phyloP scores from a whole-genome alignment of 768 basidiomycete species.

The Rhodotorula babjevae region DNA sequence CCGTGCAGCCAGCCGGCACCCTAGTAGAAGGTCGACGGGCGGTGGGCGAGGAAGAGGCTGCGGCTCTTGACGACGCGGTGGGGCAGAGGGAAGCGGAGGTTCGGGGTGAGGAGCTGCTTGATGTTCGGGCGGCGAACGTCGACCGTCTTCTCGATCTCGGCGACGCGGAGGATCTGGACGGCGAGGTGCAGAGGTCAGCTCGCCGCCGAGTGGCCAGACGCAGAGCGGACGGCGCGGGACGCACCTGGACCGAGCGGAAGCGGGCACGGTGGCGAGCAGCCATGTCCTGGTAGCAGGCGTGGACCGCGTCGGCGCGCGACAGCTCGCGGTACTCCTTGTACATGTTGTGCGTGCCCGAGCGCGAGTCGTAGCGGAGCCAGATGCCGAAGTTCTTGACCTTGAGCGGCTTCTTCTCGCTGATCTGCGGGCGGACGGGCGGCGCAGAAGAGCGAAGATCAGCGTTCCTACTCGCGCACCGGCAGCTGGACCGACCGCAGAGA shows the following conservation, averaged over 20 bases:
- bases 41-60: slow-evolving; percentile 68
- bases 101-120: slow-evolving; percentile 84
- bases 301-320: slow-evolving; percentile 87
- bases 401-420: slow-evolving; percentile 93
- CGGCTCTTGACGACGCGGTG: slow-evolving; percentile 70
- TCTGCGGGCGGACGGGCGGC: slow-evolving; percentile 63
- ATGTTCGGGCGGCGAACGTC: slow-evolving; percentile 96
- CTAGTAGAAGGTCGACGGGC: slow-evolving; percentile 45
- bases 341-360: slow-evolving; percentile 99
- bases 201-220: neutral
- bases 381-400: slow-evolving; percentile 99
- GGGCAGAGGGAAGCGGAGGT: slow-evolving; percentile 95
- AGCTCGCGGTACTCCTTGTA: slow-evolving; percentile 96
- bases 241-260: slow-evolving; percentile 94
- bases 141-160: slow-evolving; percentile 85
- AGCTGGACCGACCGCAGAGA: too few relatives aligned
- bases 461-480: too few relatives aligned
- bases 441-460: too few relatives aligned
- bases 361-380: slow-evolving; percentile 99
- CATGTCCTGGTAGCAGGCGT: slow-evolving; percentile 98
- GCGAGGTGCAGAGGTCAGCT: neutral
- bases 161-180: slow-evolving; percentile 85
- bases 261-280: slow-evolving; percentile 97
- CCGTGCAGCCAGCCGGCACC: too few relatives aligned
- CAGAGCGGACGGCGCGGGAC: too few relatives aligned